Conservation (phyloP, 139 green algal species). For the Picochlorum costavermella region DNA sequence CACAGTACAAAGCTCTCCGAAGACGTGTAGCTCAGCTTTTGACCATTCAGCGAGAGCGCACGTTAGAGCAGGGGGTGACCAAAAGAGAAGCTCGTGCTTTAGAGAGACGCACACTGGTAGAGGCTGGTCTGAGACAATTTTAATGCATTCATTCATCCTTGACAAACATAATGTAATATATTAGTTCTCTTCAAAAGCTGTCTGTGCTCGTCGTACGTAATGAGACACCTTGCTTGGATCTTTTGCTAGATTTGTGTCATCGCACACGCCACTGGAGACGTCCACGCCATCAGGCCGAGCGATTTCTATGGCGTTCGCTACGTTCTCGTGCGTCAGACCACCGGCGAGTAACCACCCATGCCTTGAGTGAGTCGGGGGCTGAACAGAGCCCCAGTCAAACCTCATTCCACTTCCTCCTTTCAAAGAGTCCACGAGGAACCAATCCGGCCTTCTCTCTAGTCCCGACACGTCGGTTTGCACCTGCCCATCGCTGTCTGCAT, state of each 20-base stretch:
- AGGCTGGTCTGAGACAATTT: conserved; percentile 27
- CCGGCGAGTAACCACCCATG: conserved; percentile 73
- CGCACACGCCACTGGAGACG: conserved; percentile 72
- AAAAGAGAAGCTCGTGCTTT: conserved; percentile 15
- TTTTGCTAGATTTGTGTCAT: conserved; percentile 45
- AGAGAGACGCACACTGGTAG: conserved; percentile 20
- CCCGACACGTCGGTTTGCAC: conserved; percentile 43
- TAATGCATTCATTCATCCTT: conserved; percentile 2
- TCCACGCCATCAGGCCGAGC: conserved; percentile 59
- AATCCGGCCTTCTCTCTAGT: conserved; percentile 27
- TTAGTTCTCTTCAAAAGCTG: conserved; percentile 11
- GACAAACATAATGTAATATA: not conserved
- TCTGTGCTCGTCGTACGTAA: conserved; percentile 24
- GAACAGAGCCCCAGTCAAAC: conserved; percentile 51
- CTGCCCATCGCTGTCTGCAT: conserved; percentile 38
- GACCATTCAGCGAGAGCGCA: conserved; percentile 33
- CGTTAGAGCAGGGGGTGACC: conserved; percentile 33
- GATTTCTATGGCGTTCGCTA: conserved; percentile 47
- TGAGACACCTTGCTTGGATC: conserved; percentile 28
- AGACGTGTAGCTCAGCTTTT: conserved; percentile 37
- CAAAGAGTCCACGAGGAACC: conserved; percentile 68
- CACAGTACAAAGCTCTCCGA: conserved; percentile 6
- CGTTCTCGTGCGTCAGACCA: conserved; percentile 58
- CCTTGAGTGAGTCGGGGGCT: conserved; percentile 1
- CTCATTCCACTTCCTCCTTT: conserved; percentile 57